Base-by-base conservation (phyloP, 2,329 filamentous ascomycete species). In the Aspergillus piperis region DNA sequence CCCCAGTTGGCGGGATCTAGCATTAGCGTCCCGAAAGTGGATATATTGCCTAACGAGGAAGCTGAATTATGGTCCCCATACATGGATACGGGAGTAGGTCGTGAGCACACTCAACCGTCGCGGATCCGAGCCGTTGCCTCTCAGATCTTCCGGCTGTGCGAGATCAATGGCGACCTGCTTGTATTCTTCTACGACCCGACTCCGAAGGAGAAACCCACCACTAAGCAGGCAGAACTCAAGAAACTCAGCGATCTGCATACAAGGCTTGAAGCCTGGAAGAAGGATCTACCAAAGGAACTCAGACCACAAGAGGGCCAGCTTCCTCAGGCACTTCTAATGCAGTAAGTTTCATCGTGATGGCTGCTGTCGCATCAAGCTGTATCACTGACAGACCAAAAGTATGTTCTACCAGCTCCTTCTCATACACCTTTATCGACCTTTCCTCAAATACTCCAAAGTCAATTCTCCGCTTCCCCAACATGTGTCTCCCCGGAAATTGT, bases 341-440 rank as follows among this genome's bases (percentile, higher is more conserved):
- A 98, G 93, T 97, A 86, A 85, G 92, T 64, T 49, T 21, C 48
- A 32, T 3, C 15, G 19, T 25, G 8, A 11, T 5, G 8, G 6
- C 21, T 11, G 21, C 19, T 54, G 3, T 51, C 13, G 23, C 39
- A 36, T 15, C 23, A 36, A 19, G 39, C 21, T 17, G 5, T 8
- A 4, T 21, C 53, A 55, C 64, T 75, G 52, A 77, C 59, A 5
- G 3, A 8, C 15, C 21, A 5, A 21, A 69, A 97, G 93, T 79
- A 98, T 98, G 93, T 96, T 98, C 77, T 96, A 94, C 75, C 93
- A 98, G 71, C 84, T 98, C 0, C 87, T 97, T 50, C 96, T 96
- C 72, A 96, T 98, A 62, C 93, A 98, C 71, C 87, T 98, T 4
- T 98, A 97, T 81, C 88, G 94, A 5, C 94, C 95, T 0, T 98